A percentile compares a stretch with the other conserved stretches of the same genome.
These are phyloP conservation scores for Penicillium verhagenii DNA, from an alignment of 495 filamentous ascomycete species.

Conservation along the genomic window DNA sequence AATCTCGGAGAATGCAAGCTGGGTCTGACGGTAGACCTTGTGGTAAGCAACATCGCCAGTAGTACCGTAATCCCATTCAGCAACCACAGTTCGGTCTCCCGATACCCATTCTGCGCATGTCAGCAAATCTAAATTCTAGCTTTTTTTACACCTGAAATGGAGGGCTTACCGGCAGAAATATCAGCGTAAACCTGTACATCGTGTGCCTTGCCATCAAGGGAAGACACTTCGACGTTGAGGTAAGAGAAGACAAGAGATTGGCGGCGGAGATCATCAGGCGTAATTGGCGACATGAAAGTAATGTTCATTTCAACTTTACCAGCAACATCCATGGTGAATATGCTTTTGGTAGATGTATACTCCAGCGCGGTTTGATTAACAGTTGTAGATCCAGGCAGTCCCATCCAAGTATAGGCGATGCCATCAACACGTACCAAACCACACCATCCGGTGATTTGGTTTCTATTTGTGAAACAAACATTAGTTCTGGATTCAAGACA, in stretches of 20 bases:
- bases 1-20: slow-evolving; percentile 52
- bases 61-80: slow-evolving; percentile 54
- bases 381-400: slow-evolving; percentile 33
- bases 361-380: slow-evolving; percentile 53
- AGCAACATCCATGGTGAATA: slow-evolving; percentile 53
- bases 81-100: slow-evolving; percentile 48
- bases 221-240: slow-evolving; percentile 51
- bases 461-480: slow-evolving; percentile 25
- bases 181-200: slow-evolving; percentile 60
- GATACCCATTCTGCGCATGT: slow-evolving; percentile 53
- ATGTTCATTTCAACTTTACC: slow-evolving; percentile 50
- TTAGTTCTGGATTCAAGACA: background rate
- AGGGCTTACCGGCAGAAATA: slow-evolving; percentile 56
- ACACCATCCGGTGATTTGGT: slow-evolving; percentile 53
- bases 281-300: slow-evolving; percentile 58
- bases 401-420: slow-evolving; percentile 57
- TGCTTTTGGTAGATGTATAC: slow-evolving; percentile 59
- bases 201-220: slow-evolving; percentile 51
- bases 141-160: background rate
- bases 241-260: slow-evolving; percentile 59
- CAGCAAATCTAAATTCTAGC: no score
- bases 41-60: slow-evolving; percentile 51
- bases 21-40: slow-evolving; percentile 50
- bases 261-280: slow-evolving; percentile 53
- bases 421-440: slow-evolving; percentile 59